Evolutionary conservation across 2,329 filamentous ascomycete species (phyloP).

Genomic region (Lecanicillium sp.): DNA sequence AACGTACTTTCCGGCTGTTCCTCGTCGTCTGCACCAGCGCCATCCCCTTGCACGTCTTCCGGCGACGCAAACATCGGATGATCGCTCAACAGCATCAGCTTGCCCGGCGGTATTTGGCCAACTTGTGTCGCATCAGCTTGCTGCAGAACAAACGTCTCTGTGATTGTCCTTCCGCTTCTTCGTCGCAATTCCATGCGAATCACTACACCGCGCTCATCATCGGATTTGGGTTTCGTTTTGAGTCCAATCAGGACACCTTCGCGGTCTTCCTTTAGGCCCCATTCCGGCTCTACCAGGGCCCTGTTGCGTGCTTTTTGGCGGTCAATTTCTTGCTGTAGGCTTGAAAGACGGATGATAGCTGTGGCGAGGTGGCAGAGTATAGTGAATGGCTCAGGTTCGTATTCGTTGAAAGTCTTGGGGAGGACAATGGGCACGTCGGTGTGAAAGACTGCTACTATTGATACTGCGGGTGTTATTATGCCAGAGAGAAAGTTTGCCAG

Average conservation of each 20-base stretch:
- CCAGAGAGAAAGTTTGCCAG: slow-evolving; percentile 63
- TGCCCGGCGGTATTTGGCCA: slow-evolving; percentile 17
- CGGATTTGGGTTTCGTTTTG: slow-evolving; percentile 35
- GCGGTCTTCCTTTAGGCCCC: slow-evolving; percentile 66
- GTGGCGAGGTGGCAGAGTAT: slow-evolving; percentile 82
- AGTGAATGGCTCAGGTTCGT: slow-evolving; percentile 61
- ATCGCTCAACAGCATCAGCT: slow-evolving; percentile 60
- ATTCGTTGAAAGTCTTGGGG: slow-evolving; percentile 35
- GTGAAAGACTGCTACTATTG: slow-evolving; percentile 76
- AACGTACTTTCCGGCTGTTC: slow-evolving; percentile 69
- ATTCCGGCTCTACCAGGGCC: slow-evolving; percentile 66
- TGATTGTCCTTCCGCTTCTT: slow-evolving; percentile 69
- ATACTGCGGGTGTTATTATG: slow-evolving; percentile 56
- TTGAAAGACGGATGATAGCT: slow-evolving; percentile 66
- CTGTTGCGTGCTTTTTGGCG: slow-evolving; percentile 68
- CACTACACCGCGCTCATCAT: slow-evolving; percentile 46
- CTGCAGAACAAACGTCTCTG: slow-evolving; percentile 55
- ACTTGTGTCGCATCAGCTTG: slow-evolving; percentile 8
- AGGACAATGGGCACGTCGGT: slow-evolving; percentile 60
- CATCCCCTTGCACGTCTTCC: slow-evolving; percentile 22
- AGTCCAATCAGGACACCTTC: slow-evolving; percentile 73
- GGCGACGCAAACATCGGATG: slow-evolving; percentile 59
- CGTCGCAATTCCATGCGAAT: slow-evolving; percentile 80
- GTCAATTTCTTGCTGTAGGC: slow-evolving; percentile 65
- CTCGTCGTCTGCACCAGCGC: slow-evolving; percentile 32